These are phyloP conservation scores for Debaryomyces prosopidis DNA, from an alignment of 805 yeast genomes.

Conservation along the genomic window DNA sequence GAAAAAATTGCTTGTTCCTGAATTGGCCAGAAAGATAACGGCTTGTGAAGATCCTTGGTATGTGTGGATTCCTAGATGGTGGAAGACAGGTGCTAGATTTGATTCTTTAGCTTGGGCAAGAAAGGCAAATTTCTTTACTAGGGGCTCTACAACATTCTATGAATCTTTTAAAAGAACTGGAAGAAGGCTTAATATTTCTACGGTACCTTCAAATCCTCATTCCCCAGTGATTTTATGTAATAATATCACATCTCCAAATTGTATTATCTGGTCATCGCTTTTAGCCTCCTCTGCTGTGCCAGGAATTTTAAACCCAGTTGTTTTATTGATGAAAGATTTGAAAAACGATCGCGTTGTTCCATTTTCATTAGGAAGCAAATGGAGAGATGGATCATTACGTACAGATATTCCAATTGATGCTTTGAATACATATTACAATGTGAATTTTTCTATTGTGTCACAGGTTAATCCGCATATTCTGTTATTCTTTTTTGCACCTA, in stretches of 20 bases:
- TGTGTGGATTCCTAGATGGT: conserved; percentile 63
- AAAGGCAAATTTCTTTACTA: conserved; percentile 66
- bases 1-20: conserved; percentile 53
- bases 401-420: conserved; percentile 80
- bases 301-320: conserved; percentile 78
- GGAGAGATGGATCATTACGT: conserved; percentile 78
- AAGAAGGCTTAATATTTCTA: conserved; percentile 66
- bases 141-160: conserved; percentile 69
- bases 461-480: conserved; percentile 85
- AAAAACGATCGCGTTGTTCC: conserved; percentile 50
- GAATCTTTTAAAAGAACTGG: conserved; percentile 74
- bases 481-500: conserved; percentile 72
- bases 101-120: conserved; percentile 76
- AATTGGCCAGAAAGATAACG: conserved; percentile 60
- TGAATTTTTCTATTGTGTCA: conserved; percentile 72
- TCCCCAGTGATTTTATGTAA: conserved; percentile 80
- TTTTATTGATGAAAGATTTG: conserved; percentile 64
- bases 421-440: conserved; percentile 72
- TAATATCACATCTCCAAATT: conserved; percentile 73
- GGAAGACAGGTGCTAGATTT: conserved; percentile 76
- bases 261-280: conserved; percentile 78
- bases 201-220: conserved; percentile 81
- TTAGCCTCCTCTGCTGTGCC: conserved; percentile 84
- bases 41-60: conserved; percentile 67
- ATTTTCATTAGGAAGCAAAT: conserved; percentile 70